phyloP scores from a whole-genome alignment of 169 alveolate species.

The Besnoitia besnoiti region DNA sequence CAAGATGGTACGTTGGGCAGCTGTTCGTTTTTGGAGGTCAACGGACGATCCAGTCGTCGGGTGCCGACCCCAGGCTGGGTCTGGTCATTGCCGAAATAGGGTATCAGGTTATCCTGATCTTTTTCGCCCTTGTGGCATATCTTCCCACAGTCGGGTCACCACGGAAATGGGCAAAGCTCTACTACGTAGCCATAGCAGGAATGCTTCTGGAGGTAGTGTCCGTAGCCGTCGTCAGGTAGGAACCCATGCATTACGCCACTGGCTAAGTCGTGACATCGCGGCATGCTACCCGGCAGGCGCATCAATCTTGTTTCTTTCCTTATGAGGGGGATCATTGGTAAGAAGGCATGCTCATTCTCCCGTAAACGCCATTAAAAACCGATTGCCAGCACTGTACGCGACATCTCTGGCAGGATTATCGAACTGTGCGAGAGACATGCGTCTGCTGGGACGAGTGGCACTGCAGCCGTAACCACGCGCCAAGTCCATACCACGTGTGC shows the following conservation, averaged over 20 bases:
- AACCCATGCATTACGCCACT: background rate
- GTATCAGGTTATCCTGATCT: background rate
- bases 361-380: background rate
- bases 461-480: background rate
- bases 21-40: background rate
- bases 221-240: slow-evolving; percentile 52
- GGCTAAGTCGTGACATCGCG: background rate
- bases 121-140: background rate
- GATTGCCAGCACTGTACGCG: background rate
- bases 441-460: background rate
- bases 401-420: background rate
- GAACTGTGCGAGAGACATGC: slow-evolving; percentile 2
- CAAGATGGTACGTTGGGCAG: background rate
- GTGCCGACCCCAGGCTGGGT: background rate
- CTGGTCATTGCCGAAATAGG: background rate
- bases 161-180: background rate
- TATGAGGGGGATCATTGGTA: slow-evolving; percentile 60
- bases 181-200: slow-evolving; percentile 60
- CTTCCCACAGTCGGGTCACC: background rate
- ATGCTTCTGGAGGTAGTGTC: slow-evolving; percentile 62
- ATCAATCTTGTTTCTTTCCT: slow-evolving; percentile 59
- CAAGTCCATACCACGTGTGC: no score
- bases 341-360: background rate
- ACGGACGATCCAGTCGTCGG: background rate
- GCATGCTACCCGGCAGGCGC: slow-evolving; percentile 11